Evolutionary conservation across 106 monocot genomes (phyloP), one percentile per base, ranked within the genome.

Genomic region (Dendrobium huoshanense): DNA sequence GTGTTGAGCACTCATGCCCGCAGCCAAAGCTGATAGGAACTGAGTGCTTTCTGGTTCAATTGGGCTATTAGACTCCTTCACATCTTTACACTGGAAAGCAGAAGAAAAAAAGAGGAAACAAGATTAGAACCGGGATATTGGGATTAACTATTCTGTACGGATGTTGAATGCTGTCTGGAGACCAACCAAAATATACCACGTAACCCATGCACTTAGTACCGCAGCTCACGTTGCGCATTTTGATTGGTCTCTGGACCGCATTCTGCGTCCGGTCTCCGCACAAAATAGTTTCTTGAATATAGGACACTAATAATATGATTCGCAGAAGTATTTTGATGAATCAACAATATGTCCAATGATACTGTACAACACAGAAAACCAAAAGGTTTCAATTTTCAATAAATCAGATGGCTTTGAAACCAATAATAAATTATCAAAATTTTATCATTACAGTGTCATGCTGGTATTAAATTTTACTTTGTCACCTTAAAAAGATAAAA

Each of bases 1-100:
- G 31, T 83, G 80, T 44, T 87, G 82, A 9, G 87, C 84, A 27
- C 81, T 85, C 75, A 83, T 87, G 77, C 87, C 87, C 1, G 89
- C 89, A 2, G 89, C 89, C 72, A 89, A 44, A 43, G 89, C 89
- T 1, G 87, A 87, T 0, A 90, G 79, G 84, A 86, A 86, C 81
- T 86, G 86, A 43, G 58, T 86, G 78, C 75, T 80, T 49, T 87
- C 82, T 2, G 85, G 87, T 47, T 87, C 82, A 13, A 59, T 47
- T 16, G 87, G 55, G 29, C 61, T 77, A 11, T 31, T 40, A 41
- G 42, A 20, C 3, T 87, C 82, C 84, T 82, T 75, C 11, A 67
- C 81, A 11, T 84, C 74, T 68, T 81, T 84, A 54, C 80, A 83
- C 89, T 86, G 70, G 3, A 6, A 55, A 27, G 47, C 37, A 6